Evolutionary conservation across 2,329 filamentous ascomycete species (phyloP).

Genomic region (Phialophora tarda): DNA sequence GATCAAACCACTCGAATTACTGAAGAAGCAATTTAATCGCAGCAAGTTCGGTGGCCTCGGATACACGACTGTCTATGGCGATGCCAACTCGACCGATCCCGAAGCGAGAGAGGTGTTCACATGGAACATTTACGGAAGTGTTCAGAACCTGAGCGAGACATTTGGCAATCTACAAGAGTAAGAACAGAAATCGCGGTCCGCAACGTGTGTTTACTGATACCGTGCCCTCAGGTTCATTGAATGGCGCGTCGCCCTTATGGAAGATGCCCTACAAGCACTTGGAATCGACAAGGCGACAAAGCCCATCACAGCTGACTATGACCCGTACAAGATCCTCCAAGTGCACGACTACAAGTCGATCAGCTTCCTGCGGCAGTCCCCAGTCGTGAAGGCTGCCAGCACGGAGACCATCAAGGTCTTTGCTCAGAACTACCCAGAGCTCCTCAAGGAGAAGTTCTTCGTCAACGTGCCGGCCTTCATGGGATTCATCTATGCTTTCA

Average conservation of each 20-base stretch:
- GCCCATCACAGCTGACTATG: slow-evolving; percentile 73
- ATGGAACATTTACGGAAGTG: slow-evolving; percentile 91
- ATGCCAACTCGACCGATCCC: slow-evolving; percentile 40
- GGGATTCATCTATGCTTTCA: slow-evolving; percentile 80
- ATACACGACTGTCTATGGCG: slow-evolving; percentile 73
- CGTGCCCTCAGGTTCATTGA: slow-evolving; percentile 71
- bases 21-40: slow-evolving; percentile 67
- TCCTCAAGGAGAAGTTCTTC: slow-evolving; percentile 90
- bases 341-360: slow-evolving; percentile 92
- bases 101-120: slow-evolving; percentile 70
- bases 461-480: slow-evolving; percentile 91
- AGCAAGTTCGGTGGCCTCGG: slow-evolving; percentile 78
- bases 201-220: slow-evolving; percentile 4
- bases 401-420: slow-evolving; percentile 83
- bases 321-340: slow-evolving; percentile 89
- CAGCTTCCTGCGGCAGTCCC: slow-evolving; percentile 82
- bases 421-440: slow-evolving; percentile 83
- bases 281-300: slow-evolving; percentile 70
- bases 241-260: slow-evolving; percentile 92
- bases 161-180: slow-evolving; percentile 84
- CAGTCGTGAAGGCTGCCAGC: slow-evolving; percentile 74
- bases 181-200: slow-evolving; percentile 42
- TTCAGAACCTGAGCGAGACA: slow-evolving; percentile 78
- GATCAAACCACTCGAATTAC: slow-evolving; percentile 71
- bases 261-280: slow-evolving; percentile 77